Percentiles rank a stretch among this genome's conserved stretches.
Evolutionary conservation across 257 asterid species (phyloP).

Genomic region (Petunia axillaris): DNA sequence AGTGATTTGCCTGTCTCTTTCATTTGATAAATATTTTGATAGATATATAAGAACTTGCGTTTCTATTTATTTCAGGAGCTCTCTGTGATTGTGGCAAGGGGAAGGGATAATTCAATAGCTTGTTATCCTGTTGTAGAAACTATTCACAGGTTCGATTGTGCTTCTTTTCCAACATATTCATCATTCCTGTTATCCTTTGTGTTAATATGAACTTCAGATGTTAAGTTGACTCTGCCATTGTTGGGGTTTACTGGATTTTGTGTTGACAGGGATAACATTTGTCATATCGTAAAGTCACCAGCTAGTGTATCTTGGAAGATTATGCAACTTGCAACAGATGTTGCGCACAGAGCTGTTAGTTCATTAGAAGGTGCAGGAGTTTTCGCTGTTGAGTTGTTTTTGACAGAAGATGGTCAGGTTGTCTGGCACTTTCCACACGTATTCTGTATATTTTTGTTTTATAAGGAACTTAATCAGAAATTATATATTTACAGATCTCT

Average conservation of each 20-base stretch:
- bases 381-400: slow-evolving; percentile 89
- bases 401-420: slow-evolving; percentile 93
- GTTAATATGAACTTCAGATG: background rate
- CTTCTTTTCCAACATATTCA: slow-evolving; percentile 9
- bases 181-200: background rate
- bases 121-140: slow-evolving; percentile 96
- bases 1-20: background rate
- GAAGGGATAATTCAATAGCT: slow-evolving; percentile 62
- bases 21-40: background rate
- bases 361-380: slow-evolving; percentile 98
- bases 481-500: background rate
- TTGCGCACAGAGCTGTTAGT: slow-evolving; percentile 76
- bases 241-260: slow-evolving; percentile 15
- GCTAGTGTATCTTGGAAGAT: slow-evolving; percentile 83
- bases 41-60: background rate
- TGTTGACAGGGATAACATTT: slow-evolving; percentile 79
- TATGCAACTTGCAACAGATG: slow-evolving; percentile 77
- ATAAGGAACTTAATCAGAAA: slow-evolving; percentile 1
- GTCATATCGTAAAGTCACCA: slow-evolving; percentile 94
- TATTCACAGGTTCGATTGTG: slow-evolving; percentile 64
- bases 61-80: slow-evolving; percentile 64
- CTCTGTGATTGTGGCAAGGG: slow-evolving; percentile 93
- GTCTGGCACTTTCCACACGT: slow-evolving; percentile 23
- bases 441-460: background rate
- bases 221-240: background rate